These are phyloP conservation scores for Lentinula raphanica DNA, from an alignment of 768 basidiomycete species.

Conservation along the genomic window DNA sequence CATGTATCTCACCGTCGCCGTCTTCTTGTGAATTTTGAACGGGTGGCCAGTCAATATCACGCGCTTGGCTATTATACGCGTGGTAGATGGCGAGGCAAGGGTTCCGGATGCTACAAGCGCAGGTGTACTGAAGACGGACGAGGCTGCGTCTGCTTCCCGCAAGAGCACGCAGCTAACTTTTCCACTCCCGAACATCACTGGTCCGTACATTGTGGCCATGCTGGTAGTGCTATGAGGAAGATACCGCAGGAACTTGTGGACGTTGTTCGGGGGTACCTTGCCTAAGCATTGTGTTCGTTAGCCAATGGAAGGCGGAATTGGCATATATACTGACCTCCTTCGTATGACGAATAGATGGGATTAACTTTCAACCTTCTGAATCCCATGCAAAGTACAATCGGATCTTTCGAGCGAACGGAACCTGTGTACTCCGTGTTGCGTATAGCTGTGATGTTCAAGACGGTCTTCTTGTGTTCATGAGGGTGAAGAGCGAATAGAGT, in stretches of 20 bases:
- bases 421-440: slow-evolving; percentile 91
- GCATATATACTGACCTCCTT: slow-evolving; percentile 57
- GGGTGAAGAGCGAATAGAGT: slow-evolving; percentile 79
- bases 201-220: slow-evolving; percentile 87
- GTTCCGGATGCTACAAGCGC: slow-evolving; percentile 86
- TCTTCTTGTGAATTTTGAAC: slow-evolving; percentile 95
- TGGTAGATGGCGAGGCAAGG: slow-evolving; percentile 86
- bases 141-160: slow-evolving; percentile 46
- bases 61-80: slow-evolving; percentile 89
- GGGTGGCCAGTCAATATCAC: slow-evolving; percentile 94
- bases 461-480: slow-evolving; percentile 95
- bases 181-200: slow-evolving; percentile 67
- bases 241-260: slow-evolving; percentile 94
- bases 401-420: slow-evolving; percentile 92
- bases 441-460: slow-evolving; percentile 88
- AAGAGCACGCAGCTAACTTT: slow-evolving; percentile 76
- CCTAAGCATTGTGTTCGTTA: too few relatives aligned
- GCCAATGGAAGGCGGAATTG: too few relatives aligned
- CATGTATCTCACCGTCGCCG: slow-evolving; percentile 96
- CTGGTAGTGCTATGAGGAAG: slow-evolving; percentile 75
- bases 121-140: slow-evolving; percentile 42
- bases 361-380: slow-evolving; percentile 80
- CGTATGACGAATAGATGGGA: slow-evolving; percentile 85
- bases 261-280: slow-evolving; percentile 63
- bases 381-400: slow-evolving; percentile 83